phyloP scores from a whole-genome alignment of 2,329 filamentous ascomycete species.

The Cadophora luteo-olivacea region DNA sequence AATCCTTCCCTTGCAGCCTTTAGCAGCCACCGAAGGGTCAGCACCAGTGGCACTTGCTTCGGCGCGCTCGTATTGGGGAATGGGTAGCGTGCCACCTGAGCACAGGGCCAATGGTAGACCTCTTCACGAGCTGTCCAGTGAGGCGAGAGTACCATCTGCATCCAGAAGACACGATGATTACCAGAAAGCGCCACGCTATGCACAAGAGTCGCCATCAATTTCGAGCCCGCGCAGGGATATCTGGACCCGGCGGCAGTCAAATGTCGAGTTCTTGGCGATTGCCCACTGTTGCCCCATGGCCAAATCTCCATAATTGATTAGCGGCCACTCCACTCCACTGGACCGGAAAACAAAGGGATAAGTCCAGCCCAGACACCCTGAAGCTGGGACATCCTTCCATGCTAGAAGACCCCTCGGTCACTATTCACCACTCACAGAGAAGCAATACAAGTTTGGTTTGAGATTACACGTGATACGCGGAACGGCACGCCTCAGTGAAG shows the following conservation, averaged over 20 bases:
- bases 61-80: conserved; percentile 15
- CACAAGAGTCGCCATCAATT: conserved; percentile 5
- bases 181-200: background rate
- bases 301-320: conserved; percentile 6
- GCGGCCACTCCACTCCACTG: background rate
- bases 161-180: conserved; percentile 6
- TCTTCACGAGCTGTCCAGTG: conserved; percentile 11
- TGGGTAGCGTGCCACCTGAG: conserved; percentile 14
- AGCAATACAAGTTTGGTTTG: background rate
- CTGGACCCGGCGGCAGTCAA: conserved; percentile 10
- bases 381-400: background rate
- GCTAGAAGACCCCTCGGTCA: background rate
- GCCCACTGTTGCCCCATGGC: background rate
- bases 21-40: conserved; percentile 9
- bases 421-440: background rate
- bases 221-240: conserved; percentile 12
- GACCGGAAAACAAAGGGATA: conserved; percentile 1
- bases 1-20: background rate
- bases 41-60: conserved; percentile 8
- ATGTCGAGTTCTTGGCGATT: conserved; percentile 6
- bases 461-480: conserved; percentile 9
- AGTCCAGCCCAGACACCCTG: background rate
- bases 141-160: background rate
- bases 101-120: background rate
- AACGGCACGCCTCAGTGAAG: background rate